phyloP scores from a whole-genome alignment of 2,329 filamentous ascomycete species.

The Epichloe uncinata region DNA sequence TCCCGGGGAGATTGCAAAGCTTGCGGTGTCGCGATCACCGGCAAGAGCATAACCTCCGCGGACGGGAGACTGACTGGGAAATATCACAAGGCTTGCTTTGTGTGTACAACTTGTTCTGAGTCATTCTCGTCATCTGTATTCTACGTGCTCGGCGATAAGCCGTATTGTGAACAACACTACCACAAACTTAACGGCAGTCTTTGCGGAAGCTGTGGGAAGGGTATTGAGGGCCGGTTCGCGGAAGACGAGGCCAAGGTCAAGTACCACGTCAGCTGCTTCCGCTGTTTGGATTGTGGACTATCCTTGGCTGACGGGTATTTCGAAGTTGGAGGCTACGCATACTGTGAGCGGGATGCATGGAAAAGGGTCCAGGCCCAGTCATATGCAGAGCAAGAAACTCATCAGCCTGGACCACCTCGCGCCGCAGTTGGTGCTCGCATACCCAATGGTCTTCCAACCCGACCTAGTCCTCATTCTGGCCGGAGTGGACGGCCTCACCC shows the following conservation, averaged over 20 bases:
- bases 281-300: constrained; percentile 63
- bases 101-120: constrained; percentile 69
- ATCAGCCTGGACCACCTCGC: constrained; percentile 5
- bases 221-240: constrained; percentile 89
- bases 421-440: constrained; percentile 11
- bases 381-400: constrained; percentile 6
- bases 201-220: constrained; percentile 64
- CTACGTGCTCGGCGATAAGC: constrained; percentile 77
- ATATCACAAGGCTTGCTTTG: constrained; percentile 92
- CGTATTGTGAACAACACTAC: constrained; percentile 87
- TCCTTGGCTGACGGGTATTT: constrained; percentile 79
- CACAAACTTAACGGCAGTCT: constrained; percentile 82
- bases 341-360: constrained; percentile 79
- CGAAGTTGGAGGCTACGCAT: constrained; percentile 66
- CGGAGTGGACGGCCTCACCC: constrained; percentile 3
- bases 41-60: constrained; percentile 87
- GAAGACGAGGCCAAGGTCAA: constrained; percentile 69
- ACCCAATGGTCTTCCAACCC: constrained; percentile 11
- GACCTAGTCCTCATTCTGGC: constrained; percentile 9
- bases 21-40: constrained; percentile 64
- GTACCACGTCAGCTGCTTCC: constrained; percentile 79
- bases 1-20: constrained; percentile 71
- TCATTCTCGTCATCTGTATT: constrained; percentile 83
- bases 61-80: constrained; percentile 84
- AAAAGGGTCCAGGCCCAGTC: constrained; percentile 29